A percentile compares a stretch with the other conserved stretches of the same genome.
Evolutionary conservation across 768 basidiomycete species (phyloP).

Genomic region (Boletus sp.): DNA sequence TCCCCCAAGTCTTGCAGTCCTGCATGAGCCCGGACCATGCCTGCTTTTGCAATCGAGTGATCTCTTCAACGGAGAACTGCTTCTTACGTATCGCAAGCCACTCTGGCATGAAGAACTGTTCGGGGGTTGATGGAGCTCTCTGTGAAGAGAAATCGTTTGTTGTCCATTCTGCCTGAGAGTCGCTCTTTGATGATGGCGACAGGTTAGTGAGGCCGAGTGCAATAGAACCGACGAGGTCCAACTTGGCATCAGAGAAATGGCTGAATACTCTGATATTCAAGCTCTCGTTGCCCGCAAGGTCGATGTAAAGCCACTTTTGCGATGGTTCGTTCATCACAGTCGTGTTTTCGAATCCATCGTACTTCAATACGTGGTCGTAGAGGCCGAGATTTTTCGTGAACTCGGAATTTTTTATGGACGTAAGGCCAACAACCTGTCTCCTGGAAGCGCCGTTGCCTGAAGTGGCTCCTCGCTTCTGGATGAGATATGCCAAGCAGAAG

Average conservation of each 20-base stretch:
- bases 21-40: conserved; percentile 63
- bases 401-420: conserved; percentile 51
- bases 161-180: conserved; percentile 37
- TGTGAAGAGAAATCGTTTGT: conserved; percentile 34
- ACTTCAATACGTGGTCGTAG: conserved; percentile 57
- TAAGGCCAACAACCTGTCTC: conserved; percentile 54
- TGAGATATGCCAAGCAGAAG: conserved; percentile 63
- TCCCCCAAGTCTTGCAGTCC: conserved; percentile 53
- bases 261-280: conserved; percentile 46
- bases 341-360: conserved; percentile 43
- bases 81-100: conserved; percentile 58
- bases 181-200: conserved; percentile 41
- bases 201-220: conserved; percentile 58
- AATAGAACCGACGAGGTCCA: conserved; percentile 40
- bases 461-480: conserved; percentile 42
- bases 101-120: conserved; percentile 68
- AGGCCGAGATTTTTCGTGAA: conserved; percentile 56
- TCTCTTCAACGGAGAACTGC: conserved; percentile 46
- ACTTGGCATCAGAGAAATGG: conserved; percentile 33
- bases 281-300: conserved; percentile 57
- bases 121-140: conserved; percentile 26
- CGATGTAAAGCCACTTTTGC: conserved; percentile 56
- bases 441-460: not conserved
- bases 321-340: conserved; percentile 29
- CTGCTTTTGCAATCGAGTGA: conserved; percentile 46